Evolutionary conservation across 768 basidiomycete genomes (phyloP).

Genomic region (Mycena galopus): DNA sequence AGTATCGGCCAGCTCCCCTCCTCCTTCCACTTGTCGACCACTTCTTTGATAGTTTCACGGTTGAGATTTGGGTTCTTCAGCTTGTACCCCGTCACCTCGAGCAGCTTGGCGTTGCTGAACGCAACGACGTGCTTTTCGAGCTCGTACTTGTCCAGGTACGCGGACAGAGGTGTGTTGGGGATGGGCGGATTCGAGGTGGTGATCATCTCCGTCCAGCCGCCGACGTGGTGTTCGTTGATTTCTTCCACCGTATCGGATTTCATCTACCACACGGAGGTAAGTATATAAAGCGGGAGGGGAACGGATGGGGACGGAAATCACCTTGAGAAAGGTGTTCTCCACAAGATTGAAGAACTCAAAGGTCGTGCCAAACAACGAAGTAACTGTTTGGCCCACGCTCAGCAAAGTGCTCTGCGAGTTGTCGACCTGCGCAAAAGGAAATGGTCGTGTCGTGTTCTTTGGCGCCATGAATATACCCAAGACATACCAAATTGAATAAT

Average conservation of each 20-base stretch:
- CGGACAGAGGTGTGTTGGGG: conserved; percentile 76
- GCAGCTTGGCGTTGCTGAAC: conserved; percentile 80
- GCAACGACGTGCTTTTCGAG: conserved; percentile 79
- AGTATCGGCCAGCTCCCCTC: conserved; percentile 73
- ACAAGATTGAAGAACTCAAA: conserved; percentile 86
- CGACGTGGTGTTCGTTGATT: conserved; percentile 87
- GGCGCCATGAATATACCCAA: neutral
- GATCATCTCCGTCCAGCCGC: conserved; percentile 88
- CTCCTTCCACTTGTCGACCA: conserved; percentile 84
- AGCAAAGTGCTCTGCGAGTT: conserved; percentile 79
- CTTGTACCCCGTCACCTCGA: conserved; percentile 77
- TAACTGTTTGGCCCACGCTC: conserved; percentile 74
- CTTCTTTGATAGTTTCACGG: conserved; percentile 72
- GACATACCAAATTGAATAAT: conserved; percentile 81
- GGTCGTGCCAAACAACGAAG: conserved; percentile 81
- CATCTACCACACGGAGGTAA: conserved; percentile 55
- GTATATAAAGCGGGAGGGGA: neutral
- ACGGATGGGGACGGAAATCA: conserved; percentile 42
- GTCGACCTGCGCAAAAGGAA: conserved; percentile 66
- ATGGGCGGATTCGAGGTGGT: conserved; percentile 77
- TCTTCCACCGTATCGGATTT: conserved; percentile 83
- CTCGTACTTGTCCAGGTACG: conserved; percentile 83
- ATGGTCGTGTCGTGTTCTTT: conserved; percentile 7
- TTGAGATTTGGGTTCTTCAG: conserved; percentile 73
- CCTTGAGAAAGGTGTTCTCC: conserved; percentile 77